Evolutionary conservation across 305 asterid species (phyloP).

Genomic region (Coffea humblotiana): DNA sequence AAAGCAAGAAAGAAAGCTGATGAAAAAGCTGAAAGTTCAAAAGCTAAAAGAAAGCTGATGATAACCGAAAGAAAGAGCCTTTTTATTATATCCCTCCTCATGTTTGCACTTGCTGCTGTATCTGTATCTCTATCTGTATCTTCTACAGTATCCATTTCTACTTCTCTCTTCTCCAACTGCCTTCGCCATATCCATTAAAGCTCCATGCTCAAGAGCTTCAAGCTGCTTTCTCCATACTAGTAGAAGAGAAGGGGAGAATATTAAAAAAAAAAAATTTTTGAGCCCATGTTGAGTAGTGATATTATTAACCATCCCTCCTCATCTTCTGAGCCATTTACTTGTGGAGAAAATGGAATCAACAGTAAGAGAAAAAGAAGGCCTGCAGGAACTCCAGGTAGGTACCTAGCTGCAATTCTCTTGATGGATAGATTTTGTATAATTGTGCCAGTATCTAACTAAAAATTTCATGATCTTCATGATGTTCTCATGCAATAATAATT

Average conservation of each 20-base stretch:
- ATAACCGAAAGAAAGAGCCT: constrained; percentile 39
- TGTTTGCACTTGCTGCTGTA: constrained; percentile 7
- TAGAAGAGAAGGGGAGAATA: too few relatives aligned
- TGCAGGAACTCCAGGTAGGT: constrained; percentile 88
- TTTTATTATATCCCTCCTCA: constrained; percentile 23
- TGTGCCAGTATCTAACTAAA: neutral
- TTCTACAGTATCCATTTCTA: neutral
- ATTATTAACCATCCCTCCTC: constrained; percentile 27
- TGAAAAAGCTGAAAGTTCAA: constrained; percentile 29
- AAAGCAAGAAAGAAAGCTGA: constrained; percentile 19
- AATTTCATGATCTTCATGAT: neutral
- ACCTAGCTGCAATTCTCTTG: neutral
- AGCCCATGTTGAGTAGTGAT: constrained; percentile 39
- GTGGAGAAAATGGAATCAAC: constrained; percentile 33
- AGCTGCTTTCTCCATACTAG: too few relatives aligned
- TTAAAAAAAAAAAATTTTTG: neutral
- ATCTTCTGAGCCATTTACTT: constrained; percentile 43
- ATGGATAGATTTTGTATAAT: neutral
- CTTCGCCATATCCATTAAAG: neutral
- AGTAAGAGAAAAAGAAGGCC: constrained; percentile 73
- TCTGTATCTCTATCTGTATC: constrained; percentile 12
- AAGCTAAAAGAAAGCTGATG: constrained; percentile 41
- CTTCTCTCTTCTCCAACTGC: neutral
- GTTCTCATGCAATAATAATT: neutral
- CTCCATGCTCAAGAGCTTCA: neutral